These are phyloP conservation scores for Fusarium mangiferae DNA, from an alignment of 2,329 filamentous ascomycete species.

Conservation along the genomic window DNA sequence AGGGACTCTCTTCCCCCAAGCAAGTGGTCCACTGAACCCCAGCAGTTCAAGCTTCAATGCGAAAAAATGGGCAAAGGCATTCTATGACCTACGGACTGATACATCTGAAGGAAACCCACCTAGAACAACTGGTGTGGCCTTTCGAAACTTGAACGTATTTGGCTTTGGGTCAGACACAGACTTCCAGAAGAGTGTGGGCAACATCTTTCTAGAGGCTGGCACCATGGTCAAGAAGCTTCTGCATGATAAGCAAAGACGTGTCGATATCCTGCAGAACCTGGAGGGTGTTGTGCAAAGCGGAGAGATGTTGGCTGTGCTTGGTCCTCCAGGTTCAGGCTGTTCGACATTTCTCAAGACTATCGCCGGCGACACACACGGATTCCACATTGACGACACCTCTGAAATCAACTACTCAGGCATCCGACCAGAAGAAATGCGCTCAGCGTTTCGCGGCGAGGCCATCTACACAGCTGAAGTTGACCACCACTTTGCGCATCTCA, in stretches of 20 bases:
- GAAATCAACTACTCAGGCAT: constrained; percentile 81
- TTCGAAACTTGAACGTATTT: constrained; percentile 42
- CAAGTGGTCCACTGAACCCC: constrained; percentile 51
- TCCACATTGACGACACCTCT: constrained; percentile 72
- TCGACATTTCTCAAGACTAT: constrained; percentile 85
- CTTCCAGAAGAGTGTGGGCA: constrained; percentile 46
- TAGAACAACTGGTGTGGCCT: constrained; percentile 45
- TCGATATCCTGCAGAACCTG: constrained; percentile 72
- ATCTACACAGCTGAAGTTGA: constrained; percentile 87
- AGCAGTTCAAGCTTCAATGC: constrained; percentile 53
- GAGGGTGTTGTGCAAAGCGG: constrained; percentile 73
- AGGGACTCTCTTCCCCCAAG: constrained; percentile 43
- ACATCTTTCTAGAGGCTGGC: constrained; percentile 38
- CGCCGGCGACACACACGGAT: constrained; percentile 80
- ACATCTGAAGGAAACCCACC: constrained; percentile 41
- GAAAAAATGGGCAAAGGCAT: constrained; percentile 56
- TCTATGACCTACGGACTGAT: constrained; percentile 41
- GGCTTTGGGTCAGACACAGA: constrained; percentile 45
- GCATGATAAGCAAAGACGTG: constrained; percentile 60
- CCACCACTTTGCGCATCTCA: constrained; percentile 78
- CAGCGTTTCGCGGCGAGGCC: constrained; percentile 79
- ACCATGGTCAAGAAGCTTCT: constrained; percentile 25
- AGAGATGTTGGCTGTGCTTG: constrained; percentile 78
- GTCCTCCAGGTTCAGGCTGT: constrained; percentile 75
- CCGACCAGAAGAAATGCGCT: constrained; percentile 76